Conservation (phyloP, 2,329 filamentous ascomycete species). For the Nemania bipapillata region DNA sequence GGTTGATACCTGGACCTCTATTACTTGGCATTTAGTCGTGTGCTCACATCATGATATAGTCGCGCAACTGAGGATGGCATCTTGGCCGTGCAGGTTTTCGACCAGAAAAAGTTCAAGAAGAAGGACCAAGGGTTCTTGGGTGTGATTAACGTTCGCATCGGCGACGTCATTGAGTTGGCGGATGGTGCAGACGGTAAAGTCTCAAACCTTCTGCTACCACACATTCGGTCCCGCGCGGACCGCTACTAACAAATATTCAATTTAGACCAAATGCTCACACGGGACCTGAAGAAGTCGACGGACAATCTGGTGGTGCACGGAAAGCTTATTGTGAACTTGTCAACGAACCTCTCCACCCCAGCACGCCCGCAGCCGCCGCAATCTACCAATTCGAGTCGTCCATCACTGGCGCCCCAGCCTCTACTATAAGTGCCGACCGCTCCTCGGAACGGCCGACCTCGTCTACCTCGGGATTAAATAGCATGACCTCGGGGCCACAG, state of each 20-base stretch:
- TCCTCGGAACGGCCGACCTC: constrained; percentile 64
- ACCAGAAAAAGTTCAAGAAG: constrained; percentile 99
- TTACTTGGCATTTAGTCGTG: constrained; percentile 35
- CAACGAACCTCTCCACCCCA: constrained; percentile 83
- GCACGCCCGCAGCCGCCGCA: constrained; percentile 61
- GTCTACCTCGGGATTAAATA: constrained; percentile 63
- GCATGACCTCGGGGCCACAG: constrained; percentile 56
- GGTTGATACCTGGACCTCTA: constrained; percentile 52
- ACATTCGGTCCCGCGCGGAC: constrained; percentile 19
- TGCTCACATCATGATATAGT: constrained; percentile 62
- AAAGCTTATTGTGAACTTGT: constrained; percentile 95
- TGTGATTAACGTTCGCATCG: constrained; percentile 95
- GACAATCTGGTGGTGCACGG: constrained; percentile 98
- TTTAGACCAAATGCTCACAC: constrained; percentile 96
- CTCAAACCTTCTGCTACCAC: constrained; percentile 42
- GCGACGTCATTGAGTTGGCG: constrained; percentile 90
- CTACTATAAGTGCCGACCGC: constrained; percentile 58
- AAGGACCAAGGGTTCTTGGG: constrained; percentile 99
- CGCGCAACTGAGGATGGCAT: constrained; percentile 94
- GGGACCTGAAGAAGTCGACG: constrained; percentile 96
- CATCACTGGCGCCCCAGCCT: constrained; percentile 59
- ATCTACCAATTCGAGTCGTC: constrained; percentile 58
- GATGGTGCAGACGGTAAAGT: constrained; percentile 85
- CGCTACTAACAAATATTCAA: constrained; percentile 45
- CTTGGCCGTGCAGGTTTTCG: constrained; percentile 96